Conservation (phyloP, 371 early-diverging fungal genomes). For the Paraphysoderma sedebokerense region DNA sequence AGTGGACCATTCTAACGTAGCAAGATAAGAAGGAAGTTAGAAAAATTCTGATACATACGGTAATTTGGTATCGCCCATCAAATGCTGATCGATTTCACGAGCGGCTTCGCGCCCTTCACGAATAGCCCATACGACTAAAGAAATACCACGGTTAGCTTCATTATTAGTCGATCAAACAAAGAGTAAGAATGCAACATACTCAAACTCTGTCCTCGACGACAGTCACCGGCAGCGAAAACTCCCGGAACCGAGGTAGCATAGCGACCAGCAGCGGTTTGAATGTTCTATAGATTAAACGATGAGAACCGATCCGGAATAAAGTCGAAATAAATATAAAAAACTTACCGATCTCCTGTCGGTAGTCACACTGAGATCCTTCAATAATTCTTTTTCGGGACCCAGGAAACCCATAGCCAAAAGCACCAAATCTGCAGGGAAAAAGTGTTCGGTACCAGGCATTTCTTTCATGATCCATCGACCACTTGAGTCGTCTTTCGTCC, state of each 20-base stretch:
- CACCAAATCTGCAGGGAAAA: conserved; percentile 74
- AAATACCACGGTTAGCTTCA: too few relatives aligned
- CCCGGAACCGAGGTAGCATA: conserved; percentile 59
- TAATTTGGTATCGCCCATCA: conserved; percentile 57
- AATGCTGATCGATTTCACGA: conserved; percentile 66
- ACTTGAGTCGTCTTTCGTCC: conserved; percentile 52
- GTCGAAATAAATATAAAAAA: too few relatives aligned
- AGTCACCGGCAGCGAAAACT: conserved; percentile 92
- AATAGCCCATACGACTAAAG: conserved; percentile 91
- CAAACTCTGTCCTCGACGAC: too few relatives aligned
- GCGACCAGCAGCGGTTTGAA: conserved; percentile 55
- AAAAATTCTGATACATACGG: too few relatives aligned
- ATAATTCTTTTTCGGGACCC: conserved; percentile 74
- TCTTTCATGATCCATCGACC: conserved; percentile 84
- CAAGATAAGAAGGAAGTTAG: too few relatives aligned
- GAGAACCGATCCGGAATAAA: conserved; percentile 30
- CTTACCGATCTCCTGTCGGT: too few relatives aligned
- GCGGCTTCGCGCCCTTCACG: conserved; percentile 93
- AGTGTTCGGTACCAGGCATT: conserved; percentile 59
- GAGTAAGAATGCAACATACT: too few relatives aligned
- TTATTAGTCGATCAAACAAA: too few relatives aligned
- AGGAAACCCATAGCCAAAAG: conserved; percentile 91
- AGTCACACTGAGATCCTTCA: conserved; percentile 49
- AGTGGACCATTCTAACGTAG: too few relatives aligned
- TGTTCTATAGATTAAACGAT: conserved; percentile 45